Evolutionary conservation across 1,284 basidiomycete genomes (phyloP), one percentile per base, ranked within the genome.

Genomic region (Neonothopanus nambi): DNA sequence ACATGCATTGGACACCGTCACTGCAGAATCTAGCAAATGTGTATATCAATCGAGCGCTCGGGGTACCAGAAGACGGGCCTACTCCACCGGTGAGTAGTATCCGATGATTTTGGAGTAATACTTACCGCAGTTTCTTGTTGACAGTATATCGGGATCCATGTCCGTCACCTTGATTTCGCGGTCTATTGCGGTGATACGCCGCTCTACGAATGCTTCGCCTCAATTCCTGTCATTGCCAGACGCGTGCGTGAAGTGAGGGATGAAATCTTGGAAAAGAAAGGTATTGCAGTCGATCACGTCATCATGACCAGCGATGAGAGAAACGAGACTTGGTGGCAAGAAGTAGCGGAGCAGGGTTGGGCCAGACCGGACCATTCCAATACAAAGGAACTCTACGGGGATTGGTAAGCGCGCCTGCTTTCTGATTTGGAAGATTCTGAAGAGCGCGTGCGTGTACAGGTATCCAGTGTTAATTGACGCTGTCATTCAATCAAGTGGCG

Each of bases 231-330:
- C 42, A 82, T 85, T 61, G 78, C 71, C 15, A 74, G 77, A 48
- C 79, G 81, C 40, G 83, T 90, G 5, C 68, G 77, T 18, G 84
- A 88, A 63, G 77, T 89, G 3, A 80, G 83, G 58, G 72, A 75
- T 4, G 80, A 84, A 56, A 67, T 88, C 24, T 62, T 69, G 39
- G 66, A 73, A 51, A 73, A 72, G 41, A 79, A 80, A 58, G 81
- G 81, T 1, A 65, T 84, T 17, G 66, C 66, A 13, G 76, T 82
- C 13, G 67, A 78, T 9, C 73, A 81, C 59, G 82, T 90, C 38
- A 74, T 91, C 55, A 78, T 90, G 72, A 89, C 86, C 12, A 87
- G 84, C 58, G 88, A 91, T 63, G 88, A 91, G 67, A 63, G 68
- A 49, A 77, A 89, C 62, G 65, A 73, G 8, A 72, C 70, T 12